Base-by-base conservation (phyloP, 176 grass and related monocot species). In the maize (Zea mays) region DNA sequence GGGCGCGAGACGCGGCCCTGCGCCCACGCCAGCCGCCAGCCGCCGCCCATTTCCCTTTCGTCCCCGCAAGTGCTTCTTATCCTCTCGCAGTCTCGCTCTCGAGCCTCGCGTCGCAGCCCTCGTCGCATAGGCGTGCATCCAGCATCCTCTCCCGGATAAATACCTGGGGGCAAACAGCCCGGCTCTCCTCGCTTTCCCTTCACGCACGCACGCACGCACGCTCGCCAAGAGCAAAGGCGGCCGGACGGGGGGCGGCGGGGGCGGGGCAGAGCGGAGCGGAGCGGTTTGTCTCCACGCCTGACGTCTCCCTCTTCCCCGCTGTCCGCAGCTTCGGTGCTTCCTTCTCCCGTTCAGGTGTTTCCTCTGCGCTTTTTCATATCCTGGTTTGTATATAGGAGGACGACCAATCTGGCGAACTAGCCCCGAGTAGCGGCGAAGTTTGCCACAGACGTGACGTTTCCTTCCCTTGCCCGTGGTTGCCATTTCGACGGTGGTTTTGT, bases 361-460 rank as follows among this genome's bases (percentile, higher is more conserved):
- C 27, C 27, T 49, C 21, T 2, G 27, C 21, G 21, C 7, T 35
- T n/a, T 17, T 34, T 37, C 47, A 15, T 5, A 3, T 0, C 38
- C 20, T 2, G 21, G 12, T 33, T 47, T 14, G 41, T 3, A 73
- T 6, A 2, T 3, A 7, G 34, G n/a, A 39, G 44, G 75, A 49
- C 52, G 16, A 11, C 50, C 40, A 79, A 79, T 85, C 69, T 72
- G 33, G 33, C 3, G 69, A 71, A 37, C 37, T 38, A 37, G 36
- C 12, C 12, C 4, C 45, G 15, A 2, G 67, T 11, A 34, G 19
- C 10, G 6, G 10, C 19, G 14, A 66, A 16, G 66, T 15, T 15
- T 14, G 12, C 12, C 42, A 4, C 10, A 33, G 60, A 15, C 41
- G 47, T 16, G 20, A 38, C 8, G 14, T 65, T 8, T 1, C 44